Conservation (phyloP, 345 rosid species). For the Ceriops tagal region DNA sequence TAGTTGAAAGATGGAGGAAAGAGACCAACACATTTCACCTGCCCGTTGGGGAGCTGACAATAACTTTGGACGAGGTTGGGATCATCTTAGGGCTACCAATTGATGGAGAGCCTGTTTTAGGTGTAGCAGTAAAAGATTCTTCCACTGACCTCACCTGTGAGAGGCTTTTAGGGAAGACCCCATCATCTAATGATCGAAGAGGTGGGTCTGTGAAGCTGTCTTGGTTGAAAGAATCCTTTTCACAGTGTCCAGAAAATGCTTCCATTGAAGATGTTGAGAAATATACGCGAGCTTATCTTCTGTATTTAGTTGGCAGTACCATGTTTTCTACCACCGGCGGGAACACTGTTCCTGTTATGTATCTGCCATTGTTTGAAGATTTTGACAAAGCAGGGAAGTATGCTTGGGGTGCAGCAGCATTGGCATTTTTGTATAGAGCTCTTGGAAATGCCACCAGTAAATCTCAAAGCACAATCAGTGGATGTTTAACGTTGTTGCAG, state of each 20-base stretch:
- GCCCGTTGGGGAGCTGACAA: conserved; percentile 83
- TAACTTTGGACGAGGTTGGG: conserved; percentile 73
- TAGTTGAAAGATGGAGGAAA: conserved; percentile 96
- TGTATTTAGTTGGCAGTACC: conserved; percentile 88
- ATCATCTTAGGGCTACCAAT: conserved; percentile 70
- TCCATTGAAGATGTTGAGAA: conserved; percentile 53
- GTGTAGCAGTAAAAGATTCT: conserved; percentile 52
- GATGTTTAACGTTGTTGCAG: conserved; percentile 90
- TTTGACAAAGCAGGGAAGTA: conserved; percentile 77
- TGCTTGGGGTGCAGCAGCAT: conserved; percentile 96
- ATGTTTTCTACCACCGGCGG: conserved; percentile 92
- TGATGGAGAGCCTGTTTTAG: conserved; percentile 88
- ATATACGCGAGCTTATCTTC: conserved; percentile 77
- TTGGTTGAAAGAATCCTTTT: conserved; percentile 87
- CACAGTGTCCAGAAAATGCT: conserved; percentile 64
- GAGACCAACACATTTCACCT: conserved; percentile 93
- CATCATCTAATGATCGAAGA: conserved; percentile 68
- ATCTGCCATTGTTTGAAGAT: conserved; percentile 75
- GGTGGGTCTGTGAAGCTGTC: conserved; percentile 97
- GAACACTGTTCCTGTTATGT: conserved; percentile 93
- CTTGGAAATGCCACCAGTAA: conserved; percentile 93
- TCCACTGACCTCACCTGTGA: conserved; percentile 64
- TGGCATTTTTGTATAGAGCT: conserved; percentile 86
- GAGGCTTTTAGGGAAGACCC: conserved; percentile 62
- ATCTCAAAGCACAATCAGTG: conserved; percentile 92